These are phyloP conservation scores for Alternaria sp. DNA, from an alignment of 2,329 filamentous ascomycete species.

Conservation along the genomic window DNA sequence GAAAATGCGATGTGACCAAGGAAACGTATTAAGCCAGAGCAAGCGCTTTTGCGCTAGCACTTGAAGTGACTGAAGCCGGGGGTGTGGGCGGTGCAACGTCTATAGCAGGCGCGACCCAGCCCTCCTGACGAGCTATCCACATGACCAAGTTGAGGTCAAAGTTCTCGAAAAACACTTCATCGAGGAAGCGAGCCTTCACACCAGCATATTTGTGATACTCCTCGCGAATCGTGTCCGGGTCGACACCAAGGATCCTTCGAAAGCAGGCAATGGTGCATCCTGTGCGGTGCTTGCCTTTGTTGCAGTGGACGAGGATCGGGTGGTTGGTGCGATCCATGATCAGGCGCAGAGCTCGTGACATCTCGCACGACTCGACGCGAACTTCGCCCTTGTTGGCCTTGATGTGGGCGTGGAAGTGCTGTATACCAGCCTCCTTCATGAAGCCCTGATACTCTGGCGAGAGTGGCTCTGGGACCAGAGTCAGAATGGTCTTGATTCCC, in stretches of 20 bases:
- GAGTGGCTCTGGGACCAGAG: slow-evolving; percentile 60
- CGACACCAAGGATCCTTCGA: slow-evolving; percentile 73
- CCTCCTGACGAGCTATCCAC: slow-evolving; percentile 49
- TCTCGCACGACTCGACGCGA: slow-evolving; percentile 56
- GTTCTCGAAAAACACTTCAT: slow-evolving; percentile 56
- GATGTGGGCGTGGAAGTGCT: slow-evolving; percentile 78
- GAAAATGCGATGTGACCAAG: slow-evolving; percentile 3
- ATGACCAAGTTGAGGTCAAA: slow-evolving; percentile 56
- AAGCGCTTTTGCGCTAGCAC: slow-evolving; percentile 22
- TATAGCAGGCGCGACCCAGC: slow-evolving; percentile 35
- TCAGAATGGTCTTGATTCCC: slow-evolving; percentile 80
- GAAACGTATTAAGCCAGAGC: slow-evolving; percentile 14
- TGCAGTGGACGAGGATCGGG: slow-evolving; percentile 88
- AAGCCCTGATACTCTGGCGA: slow-evolving; percentile 65
- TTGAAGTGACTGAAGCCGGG: slow-evolving; percentile 30
- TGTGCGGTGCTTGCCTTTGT: slow-evolving; percentile 91
- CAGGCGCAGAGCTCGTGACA: slow-evolving; percentile 74
- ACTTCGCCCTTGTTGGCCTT: slow-evolving; percentile 82
- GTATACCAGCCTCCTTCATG: slow-evolving; percentile 71
- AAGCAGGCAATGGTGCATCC: slow-evolving; percentile 86
- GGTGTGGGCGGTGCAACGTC: slow-evolving; percentile 35
- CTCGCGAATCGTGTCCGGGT: slow-evolving; percentile 66
- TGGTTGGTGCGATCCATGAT: slow-evolving; percentile 77
- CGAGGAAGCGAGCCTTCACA: slow-evolving; percentile 59
- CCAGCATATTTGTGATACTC: slow-evolving; percentile 75